Percentiles rank a stretch among this genome's conserved stretches.
phyloP scores from a whole-genome alignment of 1,284 basidiomycete genomes.

The Entoloma clypeatum region DNA sequence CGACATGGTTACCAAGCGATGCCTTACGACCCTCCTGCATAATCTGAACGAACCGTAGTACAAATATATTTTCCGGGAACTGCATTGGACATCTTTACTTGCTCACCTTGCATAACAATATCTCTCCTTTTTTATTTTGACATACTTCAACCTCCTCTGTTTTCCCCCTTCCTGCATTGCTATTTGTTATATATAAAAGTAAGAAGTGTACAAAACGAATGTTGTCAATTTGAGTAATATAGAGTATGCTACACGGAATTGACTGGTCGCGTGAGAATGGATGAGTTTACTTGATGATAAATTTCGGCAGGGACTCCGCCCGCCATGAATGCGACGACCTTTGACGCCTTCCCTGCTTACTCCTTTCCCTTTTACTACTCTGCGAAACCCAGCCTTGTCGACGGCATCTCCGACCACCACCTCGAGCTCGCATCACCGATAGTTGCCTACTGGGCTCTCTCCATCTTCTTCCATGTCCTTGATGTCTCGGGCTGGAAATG shows the following conservation, averaged over 20 bases:
- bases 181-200: slow-evolving; percentile 4
- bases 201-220: slow-evolving; percentile 3
- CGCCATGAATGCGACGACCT: slow-evolving; percentile 29
- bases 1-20: slow-evolving; percentile 95
- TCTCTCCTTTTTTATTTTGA: not conserved
- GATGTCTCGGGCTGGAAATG: slow-evolving; percentile 75
- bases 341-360: slow-evolving; percentile 26
- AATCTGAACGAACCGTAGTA: slow-evolving; percentile 74
- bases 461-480: slow-evolving; percentile 78
- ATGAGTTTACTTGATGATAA: not conserved
- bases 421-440: slow-evolving; percentile 77
- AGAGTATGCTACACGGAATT: not conserved
- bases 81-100: slow-evolving; percentile 17
- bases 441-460: slow-evolving; percentile 84
- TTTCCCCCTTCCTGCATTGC: slow-evolving; percentile 1
- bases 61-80: slow-evolving; percentile 9
- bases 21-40: slow-evolving; percentile 90
- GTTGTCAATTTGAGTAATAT: slow-evolving; percentile 3
- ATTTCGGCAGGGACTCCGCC: slow-evolving; percentile 1
- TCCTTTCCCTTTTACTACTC: slow-evolving; percentile 62
- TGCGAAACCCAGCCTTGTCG: slow-evolving; percentile 48
- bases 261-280: not conserved
- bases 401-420: slow-evolving; percentile 68
- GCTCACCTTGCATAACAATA: slow-evolving; percentile 8
- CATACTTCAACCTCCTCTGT: not conserved